A percentile compares a stretch with the other conserved stretches of the same genome.
These are phyloP conservation scores for Arctium minus DNA, from an alignment of 129 eudicot species.

Conservation along the genomic window DNA sequence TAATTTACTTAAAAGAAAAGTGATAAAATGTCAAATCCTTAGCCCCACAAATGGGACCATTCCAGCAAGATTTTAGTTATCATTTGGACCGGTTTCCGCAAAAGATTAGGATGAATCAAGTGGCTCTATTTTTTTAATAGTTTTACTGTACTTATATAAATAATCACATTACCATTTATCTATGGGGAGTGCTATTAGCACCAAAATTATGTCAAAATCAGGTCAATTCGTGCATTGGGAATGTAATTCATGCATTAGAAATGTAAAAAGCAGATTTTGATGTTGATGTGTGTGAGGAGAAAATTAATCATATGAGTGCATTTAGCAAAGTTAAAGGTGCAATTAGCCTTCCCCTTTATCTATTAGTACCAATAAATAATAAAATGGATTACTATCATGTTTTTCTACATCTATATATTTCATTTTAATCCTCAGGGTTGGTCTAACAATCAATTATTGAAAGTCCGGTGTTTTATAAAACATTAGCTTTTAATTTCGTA, in stretches of 20 bases:
- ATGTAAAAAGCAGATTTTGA: no score
- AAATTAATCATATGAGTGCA: no score
- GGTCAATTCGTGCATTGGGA: no score
- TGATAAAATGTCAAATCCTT: not conserved
- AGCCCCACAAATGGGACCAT: constrained; percentile 12
- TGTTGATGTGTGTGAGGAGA: no score
- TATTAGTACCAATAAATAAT: not conserved
- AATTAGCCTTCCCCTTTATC: not conserved
- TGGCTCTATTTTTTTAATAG: not conserved
- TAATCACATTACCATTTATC: not conserved
- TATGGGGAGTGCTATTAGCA: no score
- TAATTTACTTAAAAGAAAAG: not conserved
- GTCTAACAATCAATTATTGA: not conserved
- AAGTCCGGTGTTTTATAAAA: not conserved
- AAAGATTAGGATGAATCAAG: constrained; percentile 20
- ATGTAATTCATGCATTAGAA: no score
- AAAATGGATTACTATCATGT: not conserved
- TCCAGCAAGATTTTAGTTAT: not conserved
- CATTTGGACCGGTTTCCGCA: constrained; percentile 2
- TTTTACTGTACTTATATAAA: not conserved
- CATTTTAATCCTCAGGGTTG: no score
- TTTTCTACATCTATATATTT: not conserved
- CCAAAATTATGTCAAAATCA: no score
- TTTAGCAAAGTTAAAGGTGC: no score
- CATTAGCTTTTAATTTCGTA: no score